These are phyloP conservation scores for Melanomma pulvis-pyrius DNA, from an alignment of 495 filamentous ascomycete genomes.

Conservation along the genomic window DNA sequence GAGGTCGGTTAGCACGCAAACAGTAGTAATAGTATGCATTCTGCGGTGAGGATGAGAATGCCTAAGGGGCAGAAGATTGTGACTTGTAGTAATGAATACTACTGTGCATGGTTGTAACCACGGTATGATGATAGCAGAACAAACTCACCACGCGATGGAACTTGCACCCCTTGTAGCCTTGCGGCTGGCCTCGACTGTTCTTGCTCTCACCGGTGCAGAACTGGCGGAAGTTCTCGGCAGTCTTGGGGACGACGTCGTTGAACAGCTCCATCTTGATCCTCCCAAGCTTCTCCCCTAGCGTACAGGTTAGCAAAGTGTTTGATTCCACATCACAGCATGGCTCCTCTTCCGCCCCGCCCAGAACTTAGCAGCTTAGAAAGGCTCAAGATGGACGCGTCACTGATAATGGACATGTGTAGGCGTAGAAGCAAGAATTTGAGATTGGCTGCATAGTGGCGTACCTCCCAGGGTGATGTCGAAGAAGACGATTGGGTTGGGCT, in stretches of 20 bases:
- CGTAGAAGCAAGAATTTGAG: neutral
- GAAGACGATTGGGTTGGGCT: slow-evolving; percentile 72
- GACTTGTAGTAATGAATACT: no score
- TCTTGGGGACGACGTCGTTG: slow-evolving; percentile 77
- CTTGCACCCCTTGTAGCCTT: slow-evolving; percentile 88
- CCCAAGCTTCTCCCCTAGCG: slow-evolving; percentile 81
- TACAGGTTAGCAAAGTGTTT: slow-evolving; percentile 5
- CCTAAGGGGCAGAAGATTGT: neutral
- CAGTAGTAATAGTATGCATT: no score
- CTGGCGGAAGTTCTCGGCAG: slow-evolving; percentile 95
- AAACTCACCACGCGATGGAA: slow-evolving; percentile 88
- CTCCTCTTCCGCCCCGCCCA: neutral
- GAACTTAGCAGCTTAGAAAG: neutral
- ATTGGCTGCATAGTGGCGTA: slow-evolving; percentile 50
- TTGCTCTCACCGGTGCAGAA: slow-evolving; percentile 96
- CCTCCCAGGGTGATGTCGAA: slow-evolving; percentile 92
- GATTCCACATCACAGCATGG: neutral
- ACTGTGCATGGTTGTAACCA: neutral
- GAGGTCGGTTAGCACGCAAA: slow-evolving; percentile 11
- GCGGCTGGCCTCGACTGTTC: slow-evolving; percentile 68
- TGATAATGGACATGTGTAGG: neutral
- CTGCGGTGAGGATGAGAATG: neutral
- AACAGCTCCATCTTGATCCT: slow-evolving; percentile 94
- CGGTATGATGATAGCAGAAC: neutral
- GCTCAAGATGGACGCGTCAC: neutral